Percentiles rank a stretch among this genome's conserved stretches.
Evolutionary conservation across 2,329 filamentous ascomycete species (phyloP).

Genomic region (Colletotrichum higginsianum): DNA sequence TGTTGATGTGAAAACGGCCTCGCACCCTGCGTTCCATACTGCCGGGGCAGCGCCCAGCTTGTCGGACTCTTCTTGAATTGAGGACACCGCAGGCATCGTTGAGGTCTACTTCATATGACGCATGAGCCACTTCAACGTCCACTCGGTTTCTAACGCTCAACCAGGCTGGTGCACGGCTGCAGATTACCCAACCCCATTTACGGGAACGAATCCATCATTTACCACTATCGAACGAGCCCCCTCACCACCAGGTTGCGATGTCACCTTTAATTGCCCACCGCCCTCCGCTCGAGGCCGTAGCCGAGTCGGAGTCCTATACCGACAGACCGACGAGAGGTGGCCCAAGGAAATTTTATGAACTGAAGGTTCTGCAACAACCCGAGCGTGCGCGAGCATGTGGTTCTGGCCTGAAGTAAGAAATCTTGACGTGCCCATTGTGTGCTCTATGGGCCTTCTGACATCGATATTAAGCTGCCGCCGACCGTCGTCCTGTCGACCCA

Average conservation of each 20-base stretch:
- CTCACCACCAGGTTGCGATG: not conserved
- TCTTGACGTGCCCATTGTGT: conserved; percentile 28
- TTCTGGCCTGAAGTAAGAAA: conserved; percentile 87
- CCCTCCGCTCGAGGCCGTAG: not conserved
- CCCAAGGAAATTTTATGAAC: conserved; percentile 82
- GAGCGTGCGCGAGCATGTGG: conserved; percentile 95
- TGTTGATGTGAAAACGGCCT: not conserved
- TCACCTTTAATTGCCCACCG: not conserved
- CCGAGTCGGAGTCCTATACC: conserved; percentile 14
- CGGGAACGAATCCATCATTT: not conserved
- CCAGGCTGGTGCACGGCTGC: conserved; percentile 16
- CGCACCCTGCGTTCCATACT: conserved; percentile 21
- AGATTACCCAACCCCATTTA: not conserved
- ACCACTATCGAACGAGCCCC: not conserved
- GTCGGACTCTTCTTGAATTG: not conserved
- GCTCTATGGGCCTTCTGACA: conserved; percentile 45
- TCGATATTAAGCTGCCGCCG: conserved; percentile 76
- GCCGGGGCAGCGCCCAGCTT: conserved; percentile 8
- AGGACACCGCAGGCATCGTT: not conserved
- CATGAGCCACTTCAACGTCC: not conserved
- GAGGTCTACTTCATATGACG: not conserved
- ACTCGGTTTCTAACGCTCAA: conserved; percentile 14
- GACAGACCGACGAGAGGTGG: conserved; percentile 75
- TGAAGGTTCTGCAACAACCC: conserved; percentile 93
- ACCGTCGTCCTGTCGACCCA: conserved; percentile 92